These are phyloP conservation scores for Sporisorium sorghi DNA, from an alignment of 1,284 basidiomycete genomes.

Conservation along the genomic window DNA sequence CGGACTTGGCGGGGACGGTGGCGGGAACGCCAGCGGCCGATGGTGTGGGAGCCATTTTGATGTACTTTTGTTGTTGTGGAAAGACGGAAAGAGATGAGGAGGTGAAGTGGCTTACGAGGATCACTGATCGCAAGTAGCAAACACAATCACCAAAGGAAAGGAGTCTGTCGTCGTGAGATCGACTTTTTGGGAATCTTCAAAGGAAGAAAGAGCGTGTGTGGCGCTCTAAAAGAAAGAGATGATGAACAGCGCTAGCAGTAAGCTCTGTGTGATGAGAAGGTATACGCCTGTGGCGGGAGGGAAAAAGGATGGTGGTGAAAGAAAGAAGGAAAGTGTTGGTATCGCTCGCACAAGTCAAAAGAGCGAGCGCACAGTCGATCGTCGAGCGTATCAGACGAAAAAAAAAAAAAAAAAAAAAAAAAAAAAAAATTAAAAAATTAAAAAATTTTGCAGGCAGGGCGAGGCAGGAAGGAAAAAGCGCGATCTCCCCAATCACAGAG, in stretches of 20 bases:
- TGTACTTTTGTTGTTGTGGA: neutral
- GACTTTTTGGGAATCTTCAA: constrained; percentile 40
- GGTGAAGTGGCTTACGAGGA: constrained; percentile 22
- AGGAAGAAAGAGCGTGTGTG: constrained; percentile 31
- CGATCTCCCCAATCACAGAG: neutral
- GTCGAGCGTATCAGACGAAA: constrained; percentile 16
- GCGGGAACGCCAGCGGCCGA: constrained; percentile 65
- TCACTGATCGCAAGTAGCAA: constrained; percentile 28
- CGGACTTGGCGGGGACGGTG: constrained; percentile 62
- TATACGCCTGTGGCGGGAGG: constrained; percentile 34
- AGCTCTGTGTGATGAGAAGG: constrained; percentile 39
- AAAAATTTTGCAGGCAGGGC: constrained; percentile 37
- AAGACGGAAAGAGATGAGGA: neutral
- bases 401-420: no score
- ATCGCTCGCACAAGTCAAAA: constrained; percentile 12
- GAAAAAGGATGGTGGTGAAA: constrained; percentile 31
- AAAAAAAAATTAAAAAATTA: no score
- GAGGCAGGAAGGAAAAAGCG: neutral
- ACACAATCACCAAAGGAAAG: constrained; percentile 23
- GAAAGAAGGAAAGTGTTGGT: neutral
- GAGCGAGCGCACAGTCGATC: neutral
- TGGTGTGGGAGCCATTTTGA: constrained; percentile 59
- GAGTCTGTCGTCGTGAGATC: constrained; percentile 30
- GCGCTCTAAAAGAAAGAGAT: constrained; percentile 17
- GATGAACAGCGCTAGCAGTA: constrained; percentile 43